Base-by-base conservation (phyloP, 768 basidiomycete genomes). In the Austroboletus eburneus region DNA sequence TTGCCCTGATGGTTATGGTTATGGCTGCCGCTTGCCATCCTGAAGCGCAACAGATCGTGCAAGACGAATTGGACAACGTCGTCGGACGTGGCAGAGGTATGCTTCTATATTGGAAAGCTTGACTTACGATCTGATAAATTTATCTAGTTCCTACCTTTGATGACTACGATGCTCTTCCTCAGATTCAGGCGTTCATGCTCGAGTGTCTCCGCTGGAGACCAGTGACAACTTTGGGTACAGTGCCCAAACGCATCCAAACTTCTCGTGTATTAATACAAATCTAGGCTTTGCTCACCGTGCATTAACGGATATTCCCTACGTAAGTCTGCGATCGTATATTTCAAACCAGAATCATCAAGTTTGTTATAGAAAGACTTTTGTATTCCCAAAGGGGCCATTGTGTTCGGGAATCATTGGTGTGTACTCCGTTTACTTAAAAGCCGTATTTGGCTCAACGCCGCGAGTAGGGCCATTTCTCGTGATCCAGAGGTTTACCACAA, bases 231-330 rank as follows among this genome's bases (percentile, higher is more conserved):
- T 52, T 61, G 39, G 71, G 71, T 56, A 35, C 9, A 49, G 37
- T 39, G 3, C 8, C 40, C 30, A 1, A 25, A 14, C 25, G 22
- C 23, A 27, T 9, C 16, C 8, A 20, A n/a, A 8, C 14, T 6
- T 41, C 34, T 3, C 20, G 4, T 9, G 1, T 30, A 24, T 34
- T 52, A 40, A 63, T 8, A 4, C 10, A 2, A 6, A 40, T 24
- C 3, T 39, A 60, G 83, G 83, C 1, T 81, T 85, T 51, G 71
- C 81, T 3, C 85, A 88, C 52, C 75, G 76, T 37, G 77, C 84
- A 2, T 79, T 77, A 2, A 76, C 75, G 45, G 83, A 87, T 42
- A 76, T 88, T 24, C 58, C 77, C 21, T 87, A 80, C 72, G 81
- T 81, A 45, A 51, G 64, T 63, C 39, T 33, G n/a, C 13, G 5